These are phyloP conservation scores for Lasiosphaeria hispida DNA, from an alignment of 495 filamentous ascomycete genomes.

Conservation along the genomic window DNA sequence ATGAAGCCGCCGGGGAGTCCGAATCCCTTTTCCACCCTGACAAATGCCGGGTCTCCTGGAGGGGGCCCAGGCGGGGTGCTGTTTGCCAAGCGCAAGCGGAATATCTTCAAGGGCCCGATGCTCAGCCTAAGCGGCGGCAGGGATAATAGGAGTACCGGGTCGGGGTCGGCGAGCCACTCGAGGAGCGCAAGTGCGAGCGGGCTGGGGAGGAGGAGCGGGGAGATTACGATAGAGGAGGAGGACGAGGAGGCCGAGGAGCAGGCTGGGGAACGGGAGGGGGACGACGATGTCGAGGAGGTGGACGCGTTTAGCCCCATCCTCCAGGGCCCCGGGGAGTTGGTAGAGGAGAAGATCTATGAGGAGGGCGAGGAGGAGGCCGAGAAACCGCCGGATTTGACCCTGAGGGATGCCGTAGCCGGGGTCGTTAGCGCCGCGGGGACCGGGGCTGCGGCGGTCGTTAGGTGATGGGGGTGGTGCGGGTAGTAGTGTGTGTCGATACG, in stretches of 20 bases:
- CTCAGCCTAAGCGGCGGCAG: constrained; percentile 43
- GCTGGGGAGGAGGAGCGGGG: constrained; percentile 54
- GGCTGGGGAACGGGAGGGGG: constrained; percentile 23
- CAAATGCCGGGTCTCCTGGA: constrained; percentile 11
- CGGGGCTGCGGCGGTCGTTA: background rate
- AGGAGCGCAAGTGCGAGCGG: constrained; percentile 54
- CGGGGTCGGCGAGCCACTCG: constrained; percentile 33
- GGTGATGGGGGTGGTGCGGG: background rate
- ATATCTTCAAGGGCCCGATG: constrained; percentile 85
- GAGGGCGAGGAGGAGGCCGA: constrained; percentile 33
- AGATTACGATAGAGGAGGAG: constrained; percentile 81
- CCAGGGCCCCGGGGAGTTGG: constrained; percentile 48
- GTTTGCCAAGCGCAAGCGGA: constrained; percentile 88
- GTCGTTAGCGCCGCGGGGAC: background rate
- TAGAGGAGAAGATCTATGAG: constrained; percentile 54
- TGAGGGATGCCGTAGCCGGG: constrained; percentile 6
- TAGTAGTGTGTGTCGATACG: background rate
- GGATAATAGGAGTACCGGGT: constrained; percentile 35
- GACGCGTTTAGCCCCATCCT: constrained; percentile 60
- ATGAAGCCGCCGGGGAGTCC: constrained; percentile 41
- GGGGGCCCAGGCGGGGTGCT: constrained; percentile 60
- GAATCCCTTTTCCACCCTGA: constrained; percentile 36
- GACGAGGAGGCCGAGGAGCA: constrained; percentile 55
- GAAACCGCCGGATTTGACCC: constrained; percentile 3
- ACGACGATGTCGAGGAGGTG: constrained; percentile 61